Evolutionary conservation across 2,329 filamentous ascomycete genomes (phyloP), one percentile per base, ranked within the genome.

Genomic region (Zymoseptoria pseudotritici): DNA sequence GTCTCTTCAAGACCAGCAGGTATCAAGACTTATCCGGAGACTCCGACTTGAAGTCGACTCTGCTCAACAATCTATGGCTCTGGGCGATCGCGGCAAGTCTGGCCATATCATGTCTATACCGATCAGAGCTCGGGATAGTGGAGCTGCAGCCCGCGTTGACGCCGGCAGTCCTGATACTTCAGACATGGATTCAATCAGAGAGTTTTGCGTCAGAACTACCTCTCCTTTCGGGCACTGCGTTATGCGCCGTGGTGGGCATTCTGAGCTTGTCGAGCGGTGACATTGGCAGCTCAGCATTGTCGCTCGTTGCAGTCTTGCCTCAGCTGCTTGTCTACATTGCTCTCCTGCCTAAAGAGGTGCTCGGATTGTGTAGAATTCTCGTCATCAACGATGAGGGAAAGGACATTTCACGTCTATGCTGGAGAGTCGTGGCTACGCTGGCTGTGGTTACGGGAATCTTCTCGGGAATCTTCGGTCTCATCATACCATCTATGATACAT

Each of bases 141-240:
- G 55, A 56, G 22, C 49, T 56, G 19, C 42, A 56, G 55, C 55
- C 55, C 22, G n/a, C 31, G 6, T 49, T 56, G 31, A 52, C 55
- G 29, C 55, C 55, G 6, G n/a, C 52, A 24, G 11, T 56, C 11
- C 11, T 56, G 8, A 6, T 26, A 19, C 11, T 26, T 3, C 55
- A 56, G 21, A 56, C 31, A 51, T 50, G 36, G 36, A 17, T 46
- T 17, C 36, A 46, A 29, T 56, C 22, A 24, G 36, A 46, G 3
- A 17, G 36, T n/a, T 2, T 6, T n/a, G 3, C 36, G 7, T 17
- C 36, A 46, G 7, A 22, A 22, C 11, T 17, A 29, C 36, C n/a
- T 11, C 31, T 51, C n/a, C 13, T 56, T 19, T 50, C 42, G 17
- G 55, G 55, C 11, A 56, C 36, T 19, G 50, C 36, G 13, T 49